Evolutionary conservation across 2,329 filamentous ascomycete species (phyloP).

Genomic region (Chaetomiaceae sp.): DNA sequence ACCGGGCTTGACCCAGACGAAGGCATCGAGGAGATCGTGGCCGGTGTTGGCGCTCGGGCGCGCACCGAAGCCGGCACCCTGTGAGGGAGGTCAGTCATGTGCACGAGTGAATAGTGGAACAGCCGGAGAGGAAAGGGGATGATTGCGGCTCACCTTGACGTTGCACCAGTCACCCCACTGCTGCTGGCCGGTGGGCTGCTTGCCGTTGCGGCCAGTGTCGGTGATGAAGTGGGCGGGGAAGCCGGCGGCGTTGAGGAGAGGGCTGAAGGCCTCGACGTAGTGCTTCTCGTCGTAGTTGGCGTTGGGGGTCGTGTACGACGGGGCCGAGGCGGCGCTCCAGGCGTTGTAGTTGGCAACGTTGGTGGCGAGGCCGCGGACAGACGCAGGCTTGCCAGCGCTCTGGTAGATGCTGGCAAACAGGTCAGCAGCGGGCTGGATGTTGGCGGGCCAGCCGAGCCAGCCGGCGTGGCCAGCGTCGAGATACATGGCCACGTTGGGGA

Average conservation of each 20-base stretch:
- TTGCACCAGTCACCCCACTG: constrained; percentile 60
- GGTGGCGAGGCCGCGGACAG: constrained; percentile 51
- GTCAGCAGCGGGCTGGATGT: constrained; percentile 44
- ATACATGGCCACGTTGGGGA: constrained; percentile 55
- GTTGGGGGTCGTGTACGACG: constrained; percentile 45
- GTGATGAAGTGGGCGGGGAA: constrained; percentile 46
- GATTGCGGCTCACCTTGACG: too few species aligned
- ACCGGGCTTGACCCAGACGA: constrained; percentile 68
- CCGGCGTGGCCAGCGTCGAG: constrained; percentile 54
- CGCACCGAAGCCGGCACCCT: constrained; percentile 48
- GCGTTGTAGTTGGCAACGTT: constrained; percentile 57
- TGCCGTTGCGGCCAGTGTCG: constrained; percentile 48
- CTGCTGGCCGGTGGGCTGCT: constrained; percentile 57
- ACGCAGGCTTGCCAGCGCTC: constrained; percentile 43
- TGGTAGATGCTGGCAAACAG: constrained; percentile 46
- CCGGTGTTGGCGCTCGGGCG: constrained; percentile 60
- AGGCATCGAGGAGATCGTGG: constrained; percentile 55
- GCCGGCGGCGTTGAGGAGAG: constrained; percentile 48
- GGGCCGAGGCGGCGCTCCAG: constrained; percentile 38
- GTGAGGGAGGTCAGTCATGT: too few species aligned
- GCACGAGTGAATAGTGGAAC: too few species aligned
- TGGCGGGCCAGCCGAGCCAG: constrained; percentile 55
- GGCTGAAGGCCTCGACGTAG: constrained; percentile 60
- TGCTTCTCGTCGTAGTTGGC: constrained; percentile 48
- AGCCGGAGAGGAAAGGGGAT: too few species aligned